These are phyloP conservation scores for Pyrus communis DNA, from an alignment of 306 rosid genomes.

Conservation along the genomic window DNA sequence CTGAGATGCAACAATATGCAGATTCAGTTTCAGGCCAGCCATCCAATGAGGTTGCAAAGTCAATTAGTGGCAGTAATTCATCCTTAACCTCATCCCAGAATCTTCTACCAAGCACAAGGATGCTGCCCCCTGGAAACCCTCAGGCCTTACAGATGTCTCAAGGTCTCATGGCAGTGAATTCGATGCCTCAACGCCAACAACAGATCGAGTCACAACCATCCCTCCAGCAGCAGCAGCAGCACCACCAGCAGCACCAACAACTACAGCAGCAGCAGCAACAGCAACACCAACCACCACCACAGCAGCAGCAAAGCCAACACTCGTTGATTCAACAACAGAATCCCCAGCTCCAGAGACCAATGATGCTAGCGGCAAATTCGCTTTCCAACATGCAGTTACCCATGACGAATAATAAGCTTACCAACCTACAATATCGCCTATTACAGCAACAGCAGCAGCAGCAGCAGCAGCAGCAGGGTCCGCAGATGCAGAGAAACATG, in stretches of 20 bases:
- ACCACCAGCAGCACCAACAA: background rate
- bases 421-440: conserved; percentile 31
- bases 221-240: conserved; percentile 33
- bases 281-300: conserved; percentile 27
- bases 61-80: conserved; percentile 36
- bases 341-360: conserved; percentile 69
- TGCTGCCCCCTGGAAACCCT: conserved; percentile 81
- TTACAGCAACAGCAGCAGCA: conserved; percentile 52
- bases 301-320: conserved; percentile 62
- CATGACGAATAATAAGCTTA: conserved; percentile 41
- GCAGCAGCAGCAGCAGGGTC: conserved; percentile 54
- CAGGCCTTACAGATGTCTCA: conserved; percentile 92
- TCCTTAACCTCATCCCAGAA: conserved; percentile 60
- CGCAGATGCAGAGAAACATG: conserved; percentile 80
- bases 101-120: conserved; percentile 59
- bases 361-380: conserved; percentile 62
- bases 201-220: conserved; percentile 67
- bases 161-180: conserved; percentile 64
- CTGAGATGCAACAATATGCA: conserved; percentile 69
- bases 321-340: conserved; percentile 60
- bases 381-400: conserved; percentile 65
- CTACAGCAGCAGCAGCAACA: conserved; percentile 16
- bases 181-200: conserved; percentile 61
- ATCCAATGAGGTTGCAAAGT: conserved; percentile 57
- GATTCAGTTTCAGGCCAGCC: conserved; percentile 57